Conservation (phyloP, 176 grass and related monocot genomes). For the Alopecurus myosuroides region DNA sequence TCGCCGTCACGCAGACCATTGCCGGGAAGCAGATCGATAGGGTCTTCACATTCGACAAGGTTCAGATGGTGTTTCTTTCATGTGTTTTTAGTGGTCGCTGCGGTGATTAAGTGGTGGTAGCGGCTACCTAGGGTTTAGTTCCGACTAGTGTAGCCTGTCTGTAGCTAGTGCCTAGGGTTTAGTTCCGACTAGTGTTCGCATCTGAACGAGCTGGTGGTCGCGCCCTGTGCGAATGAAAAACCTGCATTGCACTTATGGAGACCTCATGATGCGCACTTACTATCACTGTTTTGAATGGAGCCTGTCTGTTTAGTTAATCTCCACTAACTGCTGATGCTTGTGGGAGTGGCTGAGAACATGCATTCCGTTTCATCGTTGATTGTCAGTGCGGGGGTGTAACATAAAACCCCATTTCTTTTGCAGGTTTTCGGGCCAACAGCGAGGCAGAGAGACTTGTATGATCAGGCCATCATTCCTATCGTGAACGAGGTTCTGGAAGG, state of each 20-base stretch:
- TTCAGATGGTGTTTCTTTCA: not conserved
- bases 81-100: not conserved
- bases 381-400: not conserved
- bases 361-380: not conserved
- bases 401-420: not conserved
- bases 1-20: conserved; percentile 79
- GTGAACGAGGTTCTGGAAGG: conserved; percentile 96
- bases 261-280: not conserved
- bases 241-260: not conserved
- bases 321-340: not conserved
- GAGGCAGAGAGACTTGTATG: conserved; percentile 79
- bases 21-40: conserved; percentile 83
- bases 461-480: conserved; percentile 91
- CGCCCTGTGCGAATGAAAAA: not conserved
- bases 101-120: not conserved
- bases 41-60: conserved; percentile 98
- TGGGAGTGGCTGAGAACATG: not conserved
- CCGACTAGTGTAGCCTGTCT: not conserved
- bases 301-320: not conserved
- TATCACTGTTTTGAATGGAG: not conserved
- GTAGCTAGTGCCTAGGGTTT: not conserved
- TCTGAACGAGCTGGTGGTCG: not conserved
- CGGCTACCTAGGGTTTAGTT: not conserved
- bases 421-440: conserved; percentile 90
- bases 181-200: not conserved